These are phyloP conservation scores for Blepharisma undulans DNA, from an alignment of 169 alveolate species.

Conservation along the genomic window DNA sequence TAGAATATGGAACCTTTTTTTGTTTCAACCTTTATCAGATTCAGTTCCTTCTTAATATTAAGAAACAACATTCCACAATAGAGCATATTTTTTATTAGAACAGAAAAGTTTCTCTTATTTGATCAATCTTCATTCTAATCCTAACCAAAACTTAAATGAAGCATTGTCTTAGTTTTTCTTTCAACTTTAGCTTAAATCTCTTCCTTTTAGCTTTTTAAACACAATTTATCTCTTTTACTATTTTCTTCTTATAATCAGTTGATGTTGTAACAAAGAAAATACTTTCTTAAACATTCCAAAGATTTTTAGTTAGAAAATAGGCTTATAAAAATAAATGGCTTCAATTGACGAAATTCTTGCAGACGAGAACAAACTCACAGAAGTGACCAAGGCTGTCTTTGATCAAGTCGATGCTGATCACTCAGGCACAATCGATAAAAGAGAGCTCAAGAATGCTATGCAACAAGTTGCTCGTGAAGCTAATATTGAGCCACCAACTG, in stretches of 20 bases:
- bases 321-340: not conserved
- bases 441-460: conserved; percentile 46
- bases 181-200: not conserved
- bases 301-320: not conserved
- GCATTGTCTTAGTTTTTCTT: not conserved
- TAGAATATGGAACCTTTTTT: not conserved
- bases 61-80: not conserved
- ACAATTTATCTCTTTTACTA: too few relatives aligned
- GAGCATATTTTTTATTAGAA: not conserved
- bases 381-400: conserved; percentile 45
- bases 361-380: conserved; percentile 46
- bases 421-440: conserved; percentile 48
- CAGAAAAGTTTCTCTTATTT: too few relatives aligned
- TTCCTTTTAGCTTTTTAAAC: not conserved
- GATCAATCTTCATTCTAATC: not conserved
- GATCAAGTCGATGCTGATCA: conserved; percentile 48
- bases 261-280: not conserved
- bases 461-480: conserved; percentile 39
- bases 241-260: not conserved
- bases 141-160: not conserved
- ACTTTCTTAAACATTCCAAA: not conserved
- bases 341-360: conserved; percentile 26
- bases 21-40: not conserved
- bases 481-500: conserved; percentile 49
- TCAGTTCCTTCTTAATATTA: not conserved